Conservation (phyloP, 768 basidiomycete species). For the Xerocomellus amylosporus region DNA sequence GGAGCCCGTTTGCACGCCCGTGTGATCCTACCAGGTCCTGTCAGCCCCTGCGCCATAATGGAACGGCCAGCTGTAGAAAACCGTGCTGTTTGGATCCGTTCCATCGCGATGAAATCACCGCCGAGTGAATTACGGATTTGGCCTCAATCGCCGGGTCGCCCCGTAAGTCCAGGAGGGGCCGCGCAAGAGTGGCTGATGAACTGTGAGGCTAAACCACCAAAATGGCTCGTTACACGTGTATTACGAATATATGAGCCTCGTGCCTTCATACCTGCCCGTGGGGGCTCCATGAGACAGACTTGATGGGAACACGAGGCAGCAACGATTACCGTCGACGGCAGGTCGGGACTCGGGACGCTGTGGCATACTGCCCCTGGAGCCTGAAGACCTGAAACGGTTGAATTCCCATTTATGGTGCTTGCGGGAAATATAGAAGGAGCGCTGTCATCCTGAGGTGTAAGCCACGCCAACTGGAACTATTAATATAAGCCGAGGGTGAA, state of each 20-base stretch:
- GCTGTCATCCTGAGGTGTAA: constrained; percentile 11
- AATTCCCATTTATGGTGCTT: constrained; percentile 3
- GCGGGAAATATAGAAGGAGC: constrained; percentile 6
- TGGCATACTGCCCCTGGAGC: constrained; percentile 6
- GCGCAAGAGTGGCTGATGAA: constrained; percentile 1
- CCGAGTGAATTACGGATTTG: constrained; percentile 3
- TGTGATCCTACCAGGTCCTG: constrained; percentile 23
- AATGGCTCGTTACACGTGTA: constrained; percentile 21
- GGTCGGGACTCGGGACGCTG: constrained; percentile 1
- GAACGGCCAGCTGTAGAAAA: constrained; percentile 13
- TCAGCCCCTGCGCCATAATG: constrained; percentile 8
- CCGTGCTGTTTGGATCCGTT: constrained; percentile 15
- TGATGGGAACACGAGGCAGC: constrained; percentile 30
- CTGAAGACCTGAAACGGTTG: neutral
- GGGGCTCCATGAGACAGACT: constrained; percentile 16
- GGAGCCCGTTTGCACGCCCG: constrained; percentile 15
- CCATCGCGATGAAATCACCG: constrained; percentile 4
- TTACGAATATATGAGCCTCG: constrained; percentile 16
- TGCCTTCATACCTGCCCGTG: constrained; percentile 15
- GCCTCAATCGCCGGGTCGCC: neutral
- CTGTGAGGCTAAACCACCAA: constrained; percentile 11
- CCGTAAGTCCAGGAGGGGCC: neutral
- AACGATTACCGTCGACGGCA: constrained; percentile 9
- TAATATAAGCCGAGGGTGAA: neutral
- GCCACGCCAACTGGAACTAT: neutral